A percentile compares a stretch with the other conserved stretches of the same genome.
Conservation (phyloP, 164 flowering plant species). For the Dillenia turbinata region DNA sequence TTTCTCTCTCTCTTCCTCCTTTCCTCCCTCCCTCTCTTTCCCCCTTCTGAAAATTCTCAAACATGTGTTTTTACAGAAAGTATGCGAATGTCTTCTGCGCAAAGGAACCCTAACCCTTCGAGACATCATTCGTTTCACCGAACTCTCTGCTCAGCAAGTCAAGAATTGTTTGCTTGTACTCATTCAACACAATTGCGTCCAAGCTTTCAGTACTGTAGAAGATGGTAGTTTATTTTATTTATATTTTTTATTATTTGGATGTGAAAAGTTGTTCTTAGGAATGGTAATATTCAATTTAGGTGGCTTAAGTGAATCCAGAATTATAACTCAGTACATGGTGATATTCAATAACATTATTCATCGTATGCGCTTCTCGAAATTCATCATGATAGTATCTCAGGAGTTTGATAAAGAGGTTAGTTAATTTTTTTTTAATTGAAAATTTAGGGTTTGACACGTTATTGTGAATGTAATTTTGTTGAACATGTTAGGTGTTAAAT, state of each 20-base stretch:
- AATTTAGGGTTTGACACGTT: background rate
- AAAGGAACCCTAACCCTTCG: conserved; percentile 52
- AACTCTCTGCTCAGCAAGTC: conserved; percentile 40
- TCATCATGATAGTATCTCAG: conserved; percentile 44
- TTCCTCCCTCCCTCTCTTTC: conserved; percentile 4
- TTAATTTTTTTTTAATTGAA: background rate
- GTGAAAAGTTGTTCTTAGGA: background rate
- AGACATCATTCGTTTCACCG: conserved; percentile 36
- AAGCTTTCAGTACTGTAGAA: conserved; percentile 48
- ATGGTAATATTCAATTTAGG: conserved; percentile 21
- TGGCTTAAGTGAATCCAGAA: conserved; percentile 28
- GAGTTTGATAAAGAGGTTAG: conserved; percentile 60
- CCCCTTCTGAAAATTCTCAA: background rate
- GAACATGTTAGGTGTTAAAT: background rate
- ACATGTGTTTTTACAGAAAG: conserved; percentile 47
- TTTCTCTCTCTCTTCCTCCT: background rate
- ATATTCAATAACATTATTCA: conserved; percentile 72
- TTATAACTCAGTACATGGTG: conserved; percentile 47
- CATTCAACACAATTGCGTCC: conserved; percentile 94
- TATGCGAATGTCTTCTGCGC: conserved; percentile 71
- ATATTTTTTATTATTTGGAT: background rate
- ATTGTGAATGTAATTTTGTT: background rate
- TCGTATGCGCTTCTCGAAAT: conserved; percentile 74
- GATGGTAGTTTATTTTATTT: conserved; percentile 31
- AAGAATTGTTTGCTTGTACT: conserved; percentile 64